These are phyloP conservation scores for Filobasidium uniguttulatum DNA, from an alignment of 1,284 basidiomycete genomes.

Conservation along the genomic window DNA sequence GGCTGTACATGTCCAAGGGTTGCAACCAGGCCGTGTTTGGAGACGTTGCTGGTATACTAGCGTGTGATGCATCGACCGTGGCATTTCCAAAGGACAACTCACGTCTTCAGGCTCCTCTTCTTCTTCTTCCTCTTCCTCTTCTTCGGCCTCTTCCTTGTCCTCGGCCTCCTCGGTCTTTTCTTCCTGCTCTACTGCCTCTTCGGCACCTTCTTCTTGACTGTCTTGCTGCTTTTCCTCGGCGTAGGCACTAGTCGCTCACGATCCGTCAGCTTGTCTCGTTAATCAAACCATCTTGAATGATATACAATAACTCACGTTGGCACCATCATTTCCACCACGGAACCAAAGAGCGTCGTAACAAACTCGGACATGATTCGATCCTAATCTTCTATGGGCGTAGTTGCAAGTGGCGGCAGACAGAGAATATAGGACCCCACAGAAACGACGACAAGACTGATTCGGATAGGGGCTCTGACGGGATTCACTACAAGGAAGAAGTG, in stretches of 20 bases:
- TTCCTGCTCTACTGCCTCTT: conserved; percentile 20
- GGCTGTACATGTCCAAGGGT: no score
- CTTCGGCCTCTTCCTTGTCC: conserved; percentile 40
- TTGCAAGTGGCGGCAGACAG: no score
- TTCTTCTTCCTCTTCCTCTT: conserved; percentile 39
- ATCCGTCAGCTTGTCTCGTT: no score
- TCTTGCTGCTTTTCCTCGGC: not conserved
- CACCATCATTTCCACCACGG: not conserved
- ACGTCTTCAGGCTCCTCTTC: conserved; percentile 71
- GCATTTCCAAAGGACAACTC: no score
- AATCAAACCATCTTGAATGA: not conserved
- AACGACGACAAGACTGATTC: no score
- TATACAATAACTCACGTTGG: not conserved
- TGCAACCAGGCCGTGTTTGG: no score
- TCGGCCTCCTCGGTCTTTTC: conserved; percentile 32
- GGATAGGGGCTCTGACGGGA: no score
- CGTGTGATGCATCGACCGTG: no score
- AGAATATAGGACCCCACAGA: no score
- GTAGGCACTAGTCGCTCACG: not conserved
- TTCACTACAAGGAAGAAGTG: no score
- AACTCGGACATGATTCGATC: not conserved
- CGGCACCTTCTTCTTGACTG: not conserved
- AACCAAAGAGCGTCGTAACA: not conserved
- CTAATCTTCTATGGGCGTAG: no score
- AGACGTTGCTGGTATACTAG: no score